phyloP scores from a whole-genome alignment of 768 basidiomycete species.

The Macrolepiota dolichaula region DNA sequence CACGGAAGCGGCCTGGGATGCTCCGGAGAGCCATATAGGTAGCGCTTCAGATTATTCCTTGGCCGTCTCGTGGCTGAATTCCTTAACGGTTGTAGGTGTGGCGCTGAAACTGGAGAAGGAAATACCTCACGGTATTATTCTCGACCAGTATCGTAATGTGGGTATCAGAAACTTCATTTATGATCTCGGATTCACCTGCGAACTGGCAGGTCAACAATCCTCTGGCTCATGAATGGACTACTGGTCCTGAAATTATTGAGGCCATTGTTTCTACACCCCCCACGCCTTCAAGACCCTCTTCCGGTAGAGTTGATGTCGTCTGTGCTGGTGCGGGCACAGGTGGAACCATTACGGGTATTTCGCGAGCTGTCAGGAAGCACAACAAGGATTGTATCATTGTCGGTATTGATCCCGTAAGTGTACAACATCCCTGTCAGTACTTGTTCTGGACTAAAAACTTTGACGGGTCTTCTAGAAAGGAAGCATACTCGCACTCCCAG shows the following conservation, averaged over 20 bases:
- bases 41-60: slow-evolving; percentile 33
- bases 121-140: slow-evolving; percentile 83
- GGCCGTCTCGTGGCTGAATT: slow-evolving; percentile 77
- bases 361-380: slow-evolving; percentile 79
- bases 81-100: slow-evolving; percentile 84
- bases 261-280: slow-evolving; percentile 68
- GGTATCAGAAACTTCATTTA: slow-evolving; percentile 19
- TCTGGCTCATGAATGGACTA: slow-evolving; percentile 85
- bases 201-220: slow-evolving; percentile 70
- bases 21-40: slow-evolving; percentile 92
- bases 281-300: slow-evolving; percentile 53
- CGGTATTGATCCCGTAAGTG: slow-evolving; percentile 85
- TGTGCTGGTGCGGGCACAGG: slow-evolving; percentile 92
- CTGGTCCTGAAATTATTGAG: slow-evolving; percentile 89
- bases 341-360: slow-evolving; percentile 89
- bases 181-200: slow-evolving; percentile 11
- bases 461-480: slow-evolving; percentile 55
- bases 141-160: slow-evolving; percentile 89
- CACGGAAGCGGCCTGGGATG: slow-evolving; percentile 83
- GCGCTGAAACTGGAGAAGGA: slow-evolving; percentile 72
- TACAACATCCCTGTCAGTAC: neutral
- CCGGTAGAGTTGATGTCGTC: slow-evolving; percentile 75
- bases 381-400: slow-evolving; percentile 73
- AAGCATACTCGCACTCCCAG: slow-evolving; percentile 80
- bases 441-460: neutral